A percentile compares a stretch with the other conserved stretches of the same genome.
Evolutionary conservation across 2,329 filamentous ascomycete genomes (phyloP).

Genomic region (Juglanconis sp.): DNA sequence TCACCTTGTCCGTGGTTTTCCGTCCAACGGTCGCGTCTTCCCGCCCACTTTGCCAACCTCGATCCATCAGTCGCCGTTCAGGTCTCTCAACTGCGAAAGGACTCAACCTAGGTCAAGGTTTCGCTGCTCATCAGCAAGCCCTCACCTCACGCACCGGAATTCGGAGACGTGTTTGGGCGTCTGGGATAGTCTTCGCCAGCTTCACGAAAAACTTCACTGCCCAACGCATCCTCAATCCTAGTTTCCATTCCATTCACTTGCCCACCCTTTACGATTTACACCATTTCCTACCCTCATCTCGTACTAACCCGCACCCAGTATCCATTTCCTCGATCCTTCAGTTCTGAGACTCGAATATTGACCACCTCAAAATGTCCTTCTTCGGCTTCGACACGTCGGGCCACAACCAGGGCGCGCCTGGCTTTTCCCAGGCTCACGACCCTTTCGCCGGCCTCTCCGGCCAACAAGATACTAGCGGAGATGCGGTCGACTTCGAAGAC

Average conservation of each 20-base stretch:
- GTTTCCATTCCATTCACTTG: neutral
- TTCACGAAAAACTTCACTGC: neutral
- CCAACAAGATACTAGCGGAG: conserved; percentile 57
- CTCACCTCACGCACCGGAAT: neutral
- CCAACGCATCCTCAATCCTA: neutral
- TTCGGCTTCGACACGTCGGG: conserved; percentile 79
- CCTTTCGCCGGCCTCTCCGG: conserved; percentile 81
- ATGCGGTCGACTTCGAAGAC: conserved; percentile 80
- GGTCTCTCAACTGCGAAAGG: neutral
- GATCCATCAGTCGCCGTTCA: neutral
- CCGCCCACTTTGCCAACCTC: neutral
- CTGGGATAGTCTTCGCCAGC: neutral
- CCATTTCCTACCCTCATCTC: neutral
- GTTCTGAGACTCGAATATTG: neutral
- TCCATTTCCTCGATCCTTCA: neutral
- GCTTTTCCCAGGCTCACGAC: conserved; percentile 80
- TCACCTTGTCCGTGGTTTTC: conserved; percentile 1
- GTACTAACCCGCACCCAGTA: neutral
- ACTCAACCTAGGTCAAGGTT: neutral
- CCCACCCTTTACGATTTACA: neutral
- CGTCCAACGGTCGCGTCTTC: neutral
- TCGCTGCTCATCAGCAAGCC: neutral
- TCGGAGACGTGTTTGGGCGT: no score
- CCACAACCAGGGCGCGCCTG: conserved; percentile 67
- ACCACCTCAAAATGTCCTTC: conserved; percentile 68